These are phyloP conservation scores for Rhynchosporium agropyri DNA, from an alignment of 2,329 filamentous ascomycete species.

Conservation along the genomic window DNA sequence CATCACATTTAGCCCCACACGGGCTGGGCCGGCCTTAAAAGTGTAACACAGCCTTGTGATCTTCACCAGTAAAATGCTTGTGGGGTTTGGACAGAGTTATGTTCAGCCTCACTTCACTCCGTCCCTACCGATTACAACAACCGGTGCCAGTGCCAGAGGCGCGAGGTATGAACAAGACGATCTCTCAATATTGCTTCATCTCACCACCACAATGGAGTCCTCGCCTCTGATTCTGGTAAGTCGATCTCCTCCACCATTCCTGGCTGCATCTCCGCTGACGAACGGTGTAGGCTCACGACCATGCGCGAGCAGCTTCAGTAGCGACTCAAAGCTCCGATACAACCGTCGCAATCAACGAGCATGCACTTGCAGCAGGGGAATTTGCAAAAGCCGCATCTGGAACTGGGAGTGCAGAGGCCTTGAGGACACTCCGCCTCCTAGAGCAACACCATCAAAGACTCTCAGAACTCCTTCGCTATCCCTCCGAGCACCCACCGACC, in stretches of 20 bases:
- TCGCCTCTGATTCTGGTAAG: slow-evolving; percentile 67
- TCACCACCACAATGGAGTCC: slow-evolving; percentile 60
- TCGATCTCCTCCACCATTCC: slow-evolving; percentile 8
- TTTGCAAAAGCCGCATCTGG: slow-evolving; percentile 80
- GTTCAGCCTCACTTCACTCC: slow-evolving; percentile 8
- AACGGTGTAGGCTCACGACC: slow-evolving; percentile 72
- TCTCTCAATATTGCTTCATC: too few species aligned
- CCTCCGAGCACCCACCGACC: slow-evolving; percentile 44
- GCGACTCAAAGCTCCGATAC: slow-evolving; percentile 71
- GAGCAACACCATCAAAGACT: slow-evolving; percentile 86
- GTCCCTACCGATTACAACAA: background rate
- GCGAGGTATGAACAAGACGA: background rate
- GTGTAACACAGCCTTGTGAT: slow-evolving; percentile 16
- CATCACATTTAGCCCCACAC: background rate
- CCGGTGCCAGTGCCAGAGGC: too few species aligned
- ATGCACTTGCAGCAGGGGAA: slow-evolving; percentile 84
- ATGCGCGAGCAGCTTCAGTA: slow-evolving; percentile 80
- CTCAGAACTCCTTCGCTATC: slow-evolving; percentile 77
- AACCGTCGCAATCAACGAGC: slow-evolving; percentile 81
- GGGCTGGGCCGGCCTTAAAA: slow-evolving; percentile 2
- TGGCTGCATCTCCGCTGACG: slow-evolving; percentile 31
- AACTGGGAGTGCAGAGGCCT: slow-evolving; percentile 70
- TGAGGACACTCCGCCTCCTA: slow-evolving; percentile 81
- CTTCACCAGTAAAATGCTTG: background rate
- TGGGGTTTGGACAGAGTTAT: background rate